Base-by-base conservation (phyloP, 768 basidiomycete genomes). In the Tylopilus intermedius region DNA sequence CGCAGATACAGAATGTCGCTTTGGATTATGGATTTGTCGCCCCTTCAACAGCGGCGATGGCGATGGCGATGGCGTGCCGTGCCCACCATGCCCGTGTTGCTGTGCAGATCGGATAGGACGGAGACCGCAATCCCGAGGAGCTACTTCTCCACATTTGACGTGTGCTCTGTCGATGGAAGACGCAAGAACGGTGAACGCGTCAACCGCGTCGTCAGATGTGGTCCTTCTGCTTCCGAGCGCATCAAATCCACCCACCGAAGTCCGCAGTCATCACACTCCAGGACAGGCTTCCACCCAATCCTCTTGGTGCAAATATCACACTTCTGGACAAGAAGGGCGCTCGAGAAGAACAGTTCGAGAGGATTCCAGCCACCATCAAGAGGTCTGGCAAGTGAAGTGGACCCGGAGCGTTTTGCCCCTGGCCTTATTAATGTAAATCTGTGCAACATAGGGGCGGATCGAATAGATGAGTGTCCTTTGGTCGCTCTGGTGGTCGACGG, bases 231-330 rank as follows among this genome's bases (percentile, higher is more conserved):
- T 39, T 51, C 51, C 18, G 39, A 54, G 51, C 44, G 26, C 44
- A 51, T 44, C 57, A 41, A 59, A 50, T 29, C 39, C 47, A 41
- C 79, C 50, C 51, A 86, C 82, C 83, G 79, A 61, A 90, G 69
- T 26, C 86, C 84, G 69, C 93, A 94, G 69, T 94, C 92, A 67
- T 94, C 92, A 65, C 92, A 95, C 62, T 88, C 83, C 18, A 94
- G 71, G 30, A 87, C 79, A 21, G 90, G 83, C 66, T 91, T 94
- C 84, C 88, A 86, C 11, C 91, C 91, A 37, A 95, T 74, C 44
- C 89, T 74, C 75, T 93, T 94, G 40, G 67, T 63, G 62, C 92
- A 95, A 15, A 92, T 70, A 67, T 90, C 90, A 61, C 92, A 95
- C 65, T 87, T 92, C 45, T 83, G 78, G 3, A 81, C 80, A 22